phyloP scores from a whole-genome alignment of 2,329 filamentous ascomycete species.

The Fusarium caatingaense region DNA sequence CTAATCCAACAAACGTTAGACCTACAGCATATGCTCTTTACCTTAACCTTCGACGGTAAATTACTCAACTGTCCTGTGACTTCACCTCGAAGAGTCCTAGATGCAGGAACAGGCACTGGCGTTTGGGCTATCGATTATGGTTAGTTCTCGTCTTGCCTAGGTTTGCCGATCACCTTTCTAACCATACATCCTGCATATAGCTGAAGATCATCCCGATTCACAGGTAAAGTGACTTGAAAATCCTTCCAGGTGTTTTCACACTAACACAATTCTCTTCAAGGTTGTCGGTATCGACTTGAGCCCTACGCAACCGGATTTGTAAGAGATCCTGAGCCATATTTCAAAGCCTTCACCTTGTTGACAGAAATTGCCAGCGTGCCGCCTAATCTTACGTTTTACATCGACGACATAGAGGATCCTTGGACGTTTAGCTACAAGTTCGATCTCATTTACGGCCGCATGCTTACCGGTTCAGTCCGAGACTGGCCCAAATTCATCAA shows the following conservation, averaged over 20 bases:
- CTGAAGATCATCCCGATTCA: slow-evolving; percentile 48
- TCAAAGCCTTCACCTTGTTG: neutral
- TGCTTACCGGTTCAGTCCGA: slow-evolving; percentile 52
- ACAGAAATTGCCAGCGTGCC: slow-evolving; percentile 52
- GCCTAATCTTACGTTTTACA: slow-evolving; percentile 61
- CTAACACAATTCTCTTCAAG: neutral
- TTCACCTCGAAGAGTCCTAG: slow-evolving; percentile 51
- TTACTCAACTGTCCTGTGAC: slow-evolving; percentile 46
- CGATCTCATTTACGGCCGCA: slow-evolving; percentile 56
- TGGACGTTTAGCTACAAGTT: slow-evolving; percentile 55
- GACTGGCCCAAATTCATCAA: slow-evolving; percentile 53
- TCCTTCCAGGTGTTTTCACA: neutral
- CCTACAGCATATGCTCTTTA: slow-evolving; percentile 53
- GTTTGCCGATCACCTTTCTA: rapidly evolving
- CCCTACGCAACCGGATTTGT: slow-evolving; percentile 55
- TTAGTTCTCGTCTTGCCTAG: neutral
- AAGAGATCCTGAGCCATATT: neutral
- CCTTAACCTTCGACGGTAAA: slow-evolving; percentile 48
- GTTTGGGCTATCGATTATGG: slow-evolving; percentile 59
- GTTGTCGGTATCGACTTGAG: slow-evolving; percentile 56
- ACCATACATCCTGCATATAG: neutral
- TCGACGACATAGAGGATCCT: slow-evolving; percentile 56
- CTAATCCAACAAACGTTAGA: slow-evolving; percentile 41
- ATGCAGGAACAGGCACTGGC: slow-evolving; percentile 62
- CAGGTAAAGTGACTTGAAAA: slow-evolving; percentile 22